Base-by-base conservation (phyloP, 2,329 filamentous ascomycete species). In the Metarhizium brunneum region DNA sequence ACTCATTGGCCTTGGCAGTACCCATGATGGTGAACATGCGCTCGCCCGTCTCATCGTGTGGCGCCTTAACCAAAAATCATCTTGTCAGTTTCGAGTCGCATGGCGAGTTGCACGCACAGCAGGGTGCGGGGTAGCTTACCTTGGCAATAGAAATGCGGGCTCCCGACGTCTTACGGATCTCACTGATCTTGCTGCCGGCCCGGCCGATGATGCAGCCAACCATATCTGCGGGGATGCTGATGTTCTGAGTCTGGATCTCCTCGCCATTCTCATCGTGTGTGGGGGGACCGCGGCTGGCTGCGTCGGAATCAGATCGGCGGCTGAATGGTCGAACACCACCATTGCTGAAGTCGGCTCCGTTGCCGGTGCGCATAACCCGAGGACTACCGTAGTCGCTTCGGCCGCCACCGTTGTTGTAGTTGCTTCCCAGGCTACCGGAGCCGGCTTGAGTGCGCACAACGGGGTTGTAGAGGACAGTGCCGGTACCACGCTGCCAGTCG, bases 21-120 rank as follows among this genome's bases (percentile, higher is more conserved):
- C 94, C 94, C 82, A 95, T 96, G 70, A 99, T 99, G 68, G 94
- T 99, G 77, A 99, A 99, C 94, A 99, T 99, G 66, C 94, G 87
- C 81, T 99, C 94, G 62, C 94, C 94, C 58, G 90, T 95, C 64
- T 97, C 94, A 65, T 99, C 94, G 68, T 99, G 94, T 56, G 94
- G 90, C 50, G 92, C 87, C 81, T 85, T 54, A 6, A 25, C 7
- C 7, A 10, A 25, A 14, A 8, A 25, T 18, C 40, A 25, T 18
- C 11, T 30, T n/a, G 38, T 56, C 35, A 59, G 54, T 47, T 50
- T 40, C 6, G 29, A 38, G 13, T 30, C n/a, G 11, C 45, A 30
- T 45, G 20, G 45, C 8, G 18, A 29, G 45, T n/a, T 30, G 10
- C 14, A 25, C 30, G 45, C 25, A 30, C 45, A 13, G 25, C n/a